These are phyloP conservation scores for Hyaloperonospora brassicae DNA, from an alignment of 352 stramenopile genomes.

Conservation along the genomic window DNA sequence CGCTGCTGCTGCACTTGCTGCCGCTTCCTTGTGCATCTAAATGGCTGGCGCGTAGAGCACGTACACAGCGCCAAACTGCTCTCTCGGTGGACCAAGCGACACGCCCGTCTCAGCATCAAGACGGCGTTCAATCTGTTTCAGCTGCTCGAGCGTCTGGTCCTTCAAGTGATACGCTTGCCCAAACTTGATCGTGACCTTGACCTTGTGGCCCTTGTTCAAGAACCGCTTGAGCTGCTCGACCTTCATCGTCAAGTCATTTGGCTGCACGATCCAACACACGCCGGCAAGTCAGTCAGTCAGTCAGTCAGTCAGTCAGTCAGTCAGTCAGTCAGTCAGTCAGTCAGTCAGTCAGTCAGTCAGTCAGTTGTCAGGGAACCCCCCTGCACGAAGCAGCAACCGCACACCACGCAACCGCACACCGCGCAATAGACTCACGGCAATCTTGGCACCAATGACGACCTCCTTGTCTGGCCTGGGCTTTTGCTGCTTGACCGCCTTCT, in stretches of 20 bases:
- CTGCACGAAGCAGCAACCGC: too few relatives aligned
- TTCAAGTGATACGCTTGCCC: conserved; percentile 52
- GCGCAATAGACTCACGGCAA: conserved; percentile 36
- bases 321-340: too few relatives aligned
- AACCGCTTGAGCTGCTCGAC: conserved; percentile 60
- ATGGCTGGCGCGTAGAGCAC: conserved; percentile 40
- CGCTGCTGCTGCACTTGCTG: neutral
- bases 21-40: conserved; percentile 1
- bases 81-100: conserved; percentile 22
- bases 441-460: conserved; percentile 60
- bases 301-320: too few relatives aligned
- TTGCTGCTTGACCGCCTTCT: conserved; percentile 46
- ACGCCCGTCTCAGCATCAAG: conserved; percentile 35
- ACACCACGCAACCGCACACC: neutral
- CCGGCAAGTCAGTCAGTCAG: too few relatives aligned
- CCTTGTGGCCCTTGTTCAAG: conserved; percentile 67
- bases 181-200: conserved; percentile 71
- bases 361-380: neutral
- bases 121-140: conserved; percentile 37
- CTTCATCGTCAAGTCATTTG: conserved; percentile 65
- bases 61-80: conserved; percentile 57
- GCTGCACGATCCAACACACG: conserved; percentile 16
- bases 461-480: conserved; percentile 73
- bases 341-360: too few relatives aligned
- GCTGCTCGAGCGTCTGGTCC: conserved; percentile 33